These are phyloP conservation scores for Epithemia pelagica DNA, from an alignment of 108 stramenopile species.

Conservation along the genomic window DNA sequence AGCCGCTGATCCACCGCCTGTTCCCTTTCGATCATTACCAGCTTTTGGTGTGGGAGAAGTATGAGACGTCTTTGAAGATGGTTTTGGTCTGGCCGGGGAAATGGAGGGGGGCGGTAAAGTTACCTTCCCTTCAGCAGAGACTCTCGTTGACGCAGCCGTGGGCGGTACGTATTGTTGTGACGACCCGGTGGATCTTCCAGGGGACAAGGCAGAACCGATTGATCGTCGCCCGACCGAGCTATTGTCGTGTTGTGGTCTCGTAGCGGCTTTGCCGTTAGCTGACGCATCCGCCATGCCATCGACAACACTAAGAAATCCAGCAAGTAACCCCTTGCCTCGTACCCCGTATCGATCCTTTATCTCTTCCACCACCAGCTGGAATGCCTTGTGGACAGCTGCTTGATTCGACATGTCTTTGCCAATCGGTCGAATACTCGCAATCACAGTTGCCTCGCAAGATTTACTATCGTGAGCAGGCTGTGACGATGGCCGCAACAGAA, in stretches of 20 bases:
- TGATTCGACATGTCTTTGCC: conserved; percentile 81
- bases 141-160: background rate
- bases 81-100: background rate
- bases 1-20: background rate
- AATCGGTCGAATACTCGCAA: conserved; percentile 64
- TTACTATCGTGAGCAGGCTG: conserved; percentile 25
- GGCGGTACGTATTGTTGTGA: background rate
- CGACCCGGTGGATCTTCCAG: background rate
- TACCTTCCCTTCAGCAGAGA: background rate
- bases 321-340: conserved; percentile 52
- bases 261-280: too few relatives aligned
- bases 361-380: conserved; percentile 70
- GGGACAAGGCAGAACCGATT: background rate
- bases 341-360: conserved; percentile 57
- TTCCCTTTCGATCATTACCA: background rate
- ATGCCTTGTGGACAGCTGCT: conserved; percentile 75
- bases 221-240: too few relatives aligned
- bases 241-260: too few relatives aligned
- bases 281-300: conserved; percentile 24
- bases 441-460: conserved; percentile 44
- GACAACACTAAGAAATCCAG: conserved; percentile 30
- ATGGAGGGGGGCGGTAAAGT: background rate
- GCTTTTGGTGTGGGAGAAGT: too few relatives aligned
- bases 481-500: conserved; percentile 28
- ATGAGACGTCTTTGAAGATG: too few relatives aligned